Evolutionary conservation across 2,329 filamentous ascomycete species (phyloP).

Genomic region (Aureobasidium sp.): DNA sequence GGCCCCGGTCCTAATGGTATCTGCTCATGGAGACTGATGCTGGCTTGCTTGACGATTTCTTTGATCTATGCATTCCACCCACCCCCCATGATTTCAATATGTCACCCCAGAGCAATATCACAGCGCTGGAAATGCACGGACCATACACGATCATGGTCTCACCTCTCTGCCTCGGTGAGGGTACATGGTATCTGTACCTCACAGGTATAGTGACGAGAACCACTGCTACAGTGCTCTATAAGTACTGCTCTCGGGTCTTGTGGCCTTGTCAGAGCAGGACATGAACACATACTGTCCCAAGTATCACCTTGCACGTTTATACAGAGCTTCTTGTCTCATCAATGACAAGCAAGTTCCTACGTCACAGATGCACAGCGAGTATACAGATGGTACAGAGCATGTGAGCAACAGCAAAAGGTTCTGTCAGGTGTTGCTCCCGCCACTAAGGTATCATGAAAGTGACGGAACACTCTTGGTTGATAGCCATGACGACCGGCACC

Average conservation of each 20-base stretch:
- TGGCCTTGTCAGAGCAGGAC: not conserved
- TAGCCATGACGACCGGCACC: not conserved
- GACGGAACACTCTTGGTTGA: not conserved
- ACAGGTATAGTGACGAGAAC: no score
- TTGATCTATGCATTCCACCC: no score
- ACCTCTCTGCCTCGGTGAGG: no score
- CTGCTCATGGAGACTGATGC: no score
- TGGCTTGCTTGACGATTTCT: no score
- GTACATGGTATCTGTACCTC: no score
- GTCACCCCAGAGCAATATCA: no score
- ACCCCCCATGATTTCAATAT: no score
- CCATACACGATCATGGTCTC: no score
- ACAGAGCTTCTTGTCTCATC: not conserved
- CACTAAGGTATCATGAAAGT: not conserved
- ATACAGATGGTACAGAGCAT: not conserved
- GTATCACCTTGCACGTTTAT: not conserved
- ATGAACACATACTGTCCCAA: not conserved
- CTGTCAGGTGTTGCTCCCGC: no score
- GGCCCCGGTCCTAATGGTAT: no score
- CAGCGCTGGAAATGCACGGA: no score
- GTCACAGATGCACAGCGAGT: not conserved
- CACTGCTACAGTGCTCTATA: not conserved
- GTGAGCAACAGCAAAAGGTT: not conserved
- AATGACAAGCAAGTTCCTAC: not conserved
- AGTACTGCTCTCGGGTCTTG: not conserved